A percentile compares a stretch with the other conserved stretches of the same genome.
These are phyloP conservation scores for Acrasis kona DNA, from an alignment of 78 protist species.

Conservation along the genomic window DNA sequence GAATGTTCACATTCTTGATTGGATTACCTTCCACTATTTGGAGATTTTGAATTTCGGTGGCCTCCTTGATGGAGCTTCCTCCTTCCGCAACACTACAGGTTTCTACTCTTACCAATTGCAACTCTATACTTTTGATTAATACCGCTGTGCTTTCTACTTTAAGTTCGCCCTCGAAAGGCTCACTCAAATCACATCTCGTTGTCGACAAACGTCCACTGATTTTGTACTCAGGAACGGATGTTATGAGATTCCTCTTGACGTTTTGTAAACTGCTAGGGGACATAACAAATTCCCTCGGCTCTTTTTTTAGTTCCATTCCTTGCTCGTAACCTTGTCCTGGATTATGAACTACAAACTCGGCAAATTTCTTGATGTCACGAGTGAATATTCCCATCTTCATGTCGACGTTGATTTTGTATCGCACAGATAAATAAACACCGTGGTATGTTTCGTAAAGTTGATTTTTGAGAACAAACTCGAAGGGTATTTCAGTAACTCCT, in stretches of 20 bases:
- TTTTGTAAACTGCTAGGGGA: neutral
- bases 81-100: conserved; percentile 39
- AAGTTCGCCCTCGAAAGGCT: conserved; percentile 65
- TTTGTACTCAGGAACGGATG: conserved; percentile 44
- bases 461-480: conserved; percentile 57
- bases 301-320: neutral
- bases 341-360: conserved; percentile 53
- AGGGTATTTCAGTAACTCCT: conserved; percentile 75
- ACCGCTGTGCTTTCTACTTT: conserved; percentile 37
- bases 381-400: conserved; percentile 48
- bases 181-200: conserved; percentile 35
- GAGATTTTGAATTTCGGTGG: conserved; percentile 71
- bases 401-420: conserved; percentile 42
- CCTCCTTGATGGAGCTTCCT: conserved; percentile 16
- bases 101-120: conserved; percentile 85
- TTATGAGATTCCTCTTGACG: neutral
- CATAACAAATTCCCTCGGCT: neutral
- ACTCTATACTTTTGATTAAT: conserved; percentile 63
- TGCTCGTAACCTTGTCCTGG: conserved; percentile 32
- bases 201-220: conserved; percentile 57
- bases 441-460: conserved; percentile 76
- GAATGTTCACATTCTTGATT: conserved; percentile 44
- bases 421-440: conserved; percentile 75
- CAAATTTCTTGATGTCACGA: conserved; percentile 33
- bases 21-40: conserved; percentile 85